phyloP scores from a whole-genome alignment of 2,329 filamentous ascomycete genomes.

The Aspergillus pseudonomiae region DNA sequence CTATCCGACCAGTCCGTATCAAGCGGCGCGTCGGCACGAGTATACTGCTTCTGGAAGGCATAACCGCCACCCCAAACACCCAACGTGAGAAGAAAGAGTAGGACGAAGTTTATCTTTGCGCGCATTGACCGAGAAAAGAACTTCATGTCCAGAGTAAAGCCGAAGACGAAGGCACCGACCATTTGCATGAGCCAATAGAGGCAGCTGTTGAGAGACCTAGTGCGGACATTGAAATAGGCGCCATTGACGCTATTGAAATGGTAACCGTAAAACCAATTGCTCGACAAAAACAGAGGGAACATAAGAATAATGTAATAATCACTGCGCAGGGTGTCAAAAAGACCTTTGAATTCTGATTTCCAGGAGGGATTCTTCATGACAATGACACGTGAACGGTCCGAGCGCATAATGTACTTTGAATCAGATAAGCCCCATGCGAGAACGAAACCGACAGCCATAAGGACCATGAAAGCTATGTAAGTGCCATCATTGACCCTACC shows the following conservation, averaged over 20 bases:
- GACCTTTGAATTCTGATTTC: slow-evolving; percentile 75
- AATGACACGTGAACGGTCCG: slow-evolving; percentile 78
- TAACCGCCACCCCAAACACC: slow-evolving; percentile 82
- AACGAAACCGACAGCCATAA: slow-evolving; percentile 72
- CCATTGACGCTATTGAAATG: slow-evolving; percentile 76
- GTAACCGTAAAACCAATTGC: slow-evolving; percentile 80
- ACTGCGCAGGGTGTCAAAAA: slow-evolving; percentile 70
- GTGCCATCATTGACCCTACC: slow-evolving; percentile 67
- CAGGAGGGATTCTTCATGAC: slow-evolving; percentile 90
- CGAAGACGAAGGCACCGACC: slow-evolving; percentile 72
- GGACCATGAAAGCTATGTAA: slow-evolving; percentile 85
- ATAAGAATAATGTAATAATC: slow-evolving; percentile 75
- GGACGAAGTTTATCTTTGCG: slow-evolving; percentile 65
- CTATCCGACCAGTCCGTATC: slow-evolving; percentile 66
- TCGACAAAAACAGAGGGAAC: slow-evolving; percentile 81
- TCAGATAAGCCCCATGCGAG: slow-evolving; percentile 72
- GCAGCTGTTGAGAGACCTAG: slow-evolving; percentile 73
- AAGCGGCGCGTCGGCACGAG: slow-evolving; percentile 43
- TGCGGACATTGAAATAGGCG: slow-evolving; percentile 72
- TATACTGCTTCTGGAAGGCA: slow-evolving; percentile 69
- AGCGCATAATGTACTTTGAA: slow-evolving; percentile 71
- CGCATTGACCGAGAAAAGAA: slow-evolving; percentile 65
- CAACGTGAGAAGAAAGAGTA: slow-evolving; percentile 72
- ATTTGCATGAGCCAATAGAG: slow-evolving; percentile 84
- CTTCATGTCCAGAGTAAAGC: slow-evolving; percentile 68